A percentile compares a stretch with the other conserved stretches of the same genome.
phyloP scores from a whole-genome alignment of 345 rosid genomes.

The Eucalyptus marginata region DNA sequence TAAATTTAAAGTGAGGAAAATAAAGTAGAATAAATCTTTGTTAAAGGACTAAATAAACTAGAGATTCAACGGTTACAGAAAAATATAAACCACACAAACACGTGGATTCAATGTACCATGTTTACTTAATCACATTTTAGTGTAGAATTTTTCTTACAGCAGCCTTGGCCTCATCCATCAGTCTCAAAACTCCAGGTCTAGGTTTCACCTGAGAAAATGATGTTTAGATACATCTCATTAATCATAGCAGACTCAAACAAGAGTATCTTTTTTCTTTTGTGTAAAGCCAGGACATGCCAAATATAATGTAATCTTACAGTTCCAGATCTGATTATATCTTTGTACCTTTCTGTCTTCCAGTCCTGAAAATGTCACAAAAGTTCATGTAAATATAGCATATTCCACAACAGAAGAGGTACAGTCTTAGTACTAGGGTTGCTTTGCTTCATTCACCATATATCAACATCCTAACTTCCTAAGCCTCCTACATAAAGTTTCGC shows the following conservation, averaged over 20 bases:
- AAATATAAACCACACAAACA: background rate
- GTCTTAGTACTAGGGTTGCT: background rate
- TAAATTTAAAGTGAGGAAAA: background rate
- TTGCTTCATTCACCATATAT: background rate
- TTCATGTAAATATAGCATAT: background rate
- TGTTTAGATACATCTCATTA: background rate
- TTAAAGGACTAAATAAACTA: background rate
- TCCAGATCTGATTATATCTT: conserved; percentile 89
- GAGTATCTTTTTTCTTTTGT: background rate
- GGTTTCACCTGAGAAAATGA: conserved; percentile 58
- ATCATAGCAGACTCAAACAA: background rate
- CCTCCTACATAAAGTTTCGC: background rate
- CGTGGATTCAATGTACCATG: background rate
- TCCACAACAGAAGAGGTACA: background rate
- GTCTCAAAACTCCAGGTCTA: conserved; percentile 80
- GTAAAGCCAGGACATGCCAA: background rate
- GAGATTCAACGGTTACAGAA: background rate
- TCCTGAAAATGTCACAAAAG: conserved; percentile 31
- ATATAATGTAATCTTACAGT: conserved; percentile 35
- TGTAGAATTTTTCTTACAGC: conserved; percentile 39
- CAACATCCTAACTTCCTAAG: background rate
- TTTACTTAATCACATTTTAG: background rate
- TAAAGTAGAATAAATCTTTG: background rate
- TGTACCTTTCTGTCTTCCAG: conserved; percentile 96
- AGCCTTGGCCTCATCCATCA: conserved; percentile 93